These are phyloP conservation scores for Pseudoperonospora humuli DNA, from an alignment of 352 stramenopile species.

Conservation along the genomic window DNA sequence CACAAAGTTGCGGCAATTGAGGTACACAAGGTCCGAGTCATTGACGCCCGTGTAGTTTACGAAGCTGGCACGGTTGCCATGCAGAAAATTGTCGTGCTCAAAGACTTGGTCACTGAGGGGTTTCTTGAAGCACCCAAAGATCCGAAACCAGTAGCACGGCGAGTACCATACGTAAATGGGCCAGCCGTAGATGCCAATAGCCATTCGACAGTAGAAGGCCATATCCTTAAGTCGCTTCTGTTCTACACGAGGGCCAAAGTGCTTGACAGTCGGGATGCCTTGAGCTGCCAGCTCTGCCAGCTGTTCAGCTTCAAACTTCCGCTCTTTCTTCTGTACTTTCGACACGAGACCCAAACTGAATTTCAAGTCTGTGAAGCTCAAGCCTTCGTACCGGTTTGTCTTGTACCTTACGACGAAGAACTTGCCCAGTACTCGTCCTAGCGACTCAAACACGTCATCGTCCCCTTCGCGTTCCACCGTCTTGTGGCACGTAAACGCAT, in stretches of 20 bases:
- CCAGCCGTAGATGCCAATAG: slow-evolving; percentile 77
- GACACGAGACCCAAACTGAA: slow-evolving; percentile 63
- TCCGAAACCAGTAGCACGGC: slow-evolving; percentile 58
- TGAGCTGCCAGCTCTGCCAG: slow-evolving; percentile 21
- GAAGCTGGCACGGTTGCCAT: slow-evolving; percentile 59
- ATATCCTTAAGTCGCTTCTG: slow-evolving; percentile 40
- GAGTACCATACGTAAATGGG: slow-evolving; percentile 73
- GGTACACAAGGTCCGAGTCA: slow-evolving; percentile 53
- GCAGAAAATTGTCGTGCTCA: slow-evolving; percentile 53
- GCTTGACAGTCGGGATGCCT: slow-evolving; percentile 15
- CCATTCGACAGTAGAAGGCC: slow-evolving; percentile 55
- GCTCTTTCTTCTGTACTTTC: slow-evolving; percentile 47
- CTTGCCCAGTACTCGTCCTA: slow-evolving; percentile 56
- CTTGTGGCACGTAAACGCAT: slow-evolving; percentile 43
- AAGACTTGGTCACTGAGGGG: slow-evolving; percentile 38
- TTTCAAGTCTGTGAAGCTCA: slow-evolving; percentile 65
- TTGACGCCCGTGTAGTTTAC: slow-evolving; percentile 62
- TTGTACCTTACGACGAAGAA: slow-evolving; percentile 74
- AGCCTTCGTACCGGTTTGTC: slow-evolving; percentile 46
- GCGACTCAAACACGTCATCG: slow-evolving; percentile 57
- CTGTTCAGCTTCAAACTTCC: slow-evolving; percentile 22
- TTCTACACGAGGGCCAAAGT: slow-evolving; percentile 38
- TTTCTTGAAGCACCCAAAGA: slow-evolving; percentile 51
- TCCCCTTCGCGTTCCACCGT: slow-evolving; percentile 33
- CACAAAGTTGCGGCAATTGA: slow-evolving; percentile 74